These are phyloP conservation scores for Linum tenue DNA, from an alignment of 345 rosid genomes.

Conservation along the genomic window DNA sequence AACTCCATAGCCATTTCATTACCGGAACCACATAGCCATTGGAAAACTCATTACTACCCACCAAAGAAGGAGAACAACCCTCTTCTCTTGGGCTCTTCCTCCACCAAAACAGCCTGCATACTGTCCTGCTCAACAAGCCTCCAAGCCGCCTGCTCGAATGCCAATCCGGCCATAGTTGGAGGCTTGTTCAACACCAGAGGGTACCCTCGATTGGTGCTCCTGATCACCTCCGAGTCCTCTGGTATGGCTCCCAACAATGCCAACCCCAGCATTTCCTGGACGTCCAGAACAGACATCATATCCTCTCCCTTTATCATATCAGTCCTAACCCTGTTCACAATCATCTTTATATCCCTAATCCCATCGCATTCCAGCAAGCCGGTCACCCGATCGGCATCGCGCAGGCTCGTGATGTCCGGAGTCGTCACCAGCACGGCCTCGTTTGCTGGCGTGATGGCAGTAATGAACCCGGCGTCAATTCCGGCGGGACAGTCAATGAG, in stretches of 20 bases:
- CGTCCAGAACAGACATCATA: conserved; percentile 94
- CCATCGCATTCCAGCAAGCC: conserved; percentile 90
- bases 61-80: conserved; percentile 92
- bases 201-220: conserved; percentile 86
- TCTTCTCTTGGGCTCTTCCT: conserved; percentile 85
- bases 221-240: conserved; percentile 81
- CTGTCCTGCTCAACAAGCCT: conserved; percentile 95
- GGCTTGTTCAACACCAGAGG: conserved; percentile 87
- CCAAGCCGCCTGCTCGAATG: conserved; percentile 98
- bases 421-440: conserved; percentile 85
- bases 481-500: conserved; percentile 91
- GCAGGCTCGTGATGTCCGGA: conserved; percentile 75
- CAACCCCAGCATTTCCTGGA: conserved; percentile 90
- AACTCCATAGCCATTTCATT: not conserved
- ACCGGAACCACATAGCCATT: not conserved
- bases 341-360: conserved; percentile 85
- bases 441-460: conserved; percentile 93
- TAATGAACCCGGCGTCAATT: conserved; percentile 96
- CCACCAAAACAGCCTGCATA: conserved; percentile 92
- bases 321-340: conserved; percentile 84
- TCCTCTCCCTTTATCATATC: conserved; percentile 98
- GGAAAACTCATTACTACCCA: conserved; percentile 21
- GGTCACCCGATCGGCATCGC: conserved; percentile 85
- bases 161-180: conserved; percentile 87
- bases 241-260: conserved; percentile 78